These are phyloP conservation scores for Phaseolus coccineus DNA, from an alignment of 331 rosid genomes.

Conservation along the genomic window DNA sequence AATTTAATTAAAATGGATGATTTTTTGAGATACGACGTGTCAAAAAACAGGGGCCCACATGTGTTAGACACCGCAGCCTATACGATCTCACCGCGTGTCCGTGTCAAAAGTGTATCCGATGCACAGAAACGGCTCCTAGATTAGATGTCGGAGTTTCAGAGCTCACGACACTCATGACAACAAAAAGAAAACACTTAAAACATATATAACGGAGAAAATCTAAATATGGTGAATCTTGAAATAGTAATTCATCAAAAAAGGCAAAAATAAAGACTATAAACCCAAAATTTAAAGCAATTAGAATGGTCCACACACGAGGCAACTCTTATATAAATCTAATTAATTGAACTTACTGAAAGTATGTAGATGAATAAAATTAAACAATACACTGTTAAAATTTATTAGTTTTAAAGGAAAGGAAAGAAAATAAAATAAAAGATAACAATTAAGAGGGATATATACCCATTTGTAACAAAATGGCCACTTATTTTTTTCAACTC, in stretches of 20 bases:
- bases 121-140: no score
- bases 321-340: not conserved
- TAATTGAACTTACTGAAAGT: not conserved
- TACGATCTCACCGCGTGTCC: no score
- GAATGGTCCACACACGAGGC: no score
- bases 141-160: no score
- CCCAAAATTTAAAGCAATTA: not conserved
- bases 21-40: no score
- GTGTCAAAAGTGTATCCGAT: no score
- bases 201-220: not conserved
- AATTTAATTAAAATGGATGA: no score
- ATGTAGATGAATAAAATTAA: not conserved
- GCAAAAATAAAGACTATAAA: no score
- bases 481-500: not conserved
- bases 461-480: not conserved
- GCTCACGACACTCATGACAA: not conserved
- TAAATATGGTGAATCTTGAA: not conserved
- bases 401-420: not conserved
- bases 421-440: not conserved
- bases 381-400: slow-evolving; percentile 1
- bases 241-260: no score
- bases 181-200: not conserved
- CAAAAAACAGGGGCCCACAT: no score
- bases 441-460: not conserved
- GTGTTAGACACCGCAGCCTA: no score